Base-by-base conservation (phyloP, 2,329 filamentous ascomycete genomes). In the Trichoderma brevicompactum region DNA sequence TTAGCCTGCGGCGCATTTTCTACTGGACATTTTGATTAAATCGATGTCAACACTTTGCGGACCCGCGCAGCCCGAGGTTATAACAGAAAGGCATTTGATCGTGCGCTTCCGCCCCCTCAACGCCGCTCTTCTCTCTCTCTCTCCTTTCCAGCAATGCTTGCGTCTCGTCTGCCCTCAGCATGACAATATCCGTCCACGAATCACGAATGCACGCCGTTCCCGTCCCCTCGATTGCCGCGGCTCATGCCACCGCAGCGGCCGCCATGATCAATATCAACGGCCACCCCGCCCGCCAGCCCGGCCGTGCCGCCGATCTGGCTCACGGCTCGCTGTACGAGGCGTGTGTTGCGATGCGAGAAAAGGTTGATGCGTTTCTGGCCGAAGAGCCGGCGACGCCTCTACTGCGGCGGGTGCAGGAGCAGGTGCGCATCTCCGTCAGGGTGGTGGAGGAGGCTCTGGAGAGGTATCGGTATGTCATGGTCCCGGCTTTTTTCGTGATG, bases 381-480 rank as follows among this genome's bases (percentile, higher is more conserved):
- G 62, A 67, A 49, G 55, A 65, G 32, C 32, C 41, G 19, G 28
- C 46, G 10, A 43, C 48, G 32, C 38, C 46, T 62, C 77, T 85
- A 50, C 78, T 94, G 65, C 81, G 79, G 70, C 82, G 81, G 64
- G 87, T 93, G 34, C 94, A 97, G 79, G 78, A 80, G 65, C 93
- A 95, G 80, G 90, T 91, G 52, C 85, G 87, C 67, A 81, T 86
- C 61, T 89, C 92, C 28, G 82, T 96, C 72, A 83, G 79, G 23
- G 88, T 97, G 23, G 87, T 97, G 65, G 85, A 87, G 67, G 85
- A 92, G 72, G 92, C 94, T 13, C 81, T 97, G 73, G 78, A 86
- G 68, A 84, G 83, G 74, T 98, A 97, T 77, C 85, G 85, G 89
- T 95, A 79, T 66, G 86, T 78, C 41, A 23, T 17, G 5, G 19